These are phyloP conservation scores for Aquilaria sinensis DNA, from an alignment of 345 rosid genomes.

Conservation along the genomic window DNA sequence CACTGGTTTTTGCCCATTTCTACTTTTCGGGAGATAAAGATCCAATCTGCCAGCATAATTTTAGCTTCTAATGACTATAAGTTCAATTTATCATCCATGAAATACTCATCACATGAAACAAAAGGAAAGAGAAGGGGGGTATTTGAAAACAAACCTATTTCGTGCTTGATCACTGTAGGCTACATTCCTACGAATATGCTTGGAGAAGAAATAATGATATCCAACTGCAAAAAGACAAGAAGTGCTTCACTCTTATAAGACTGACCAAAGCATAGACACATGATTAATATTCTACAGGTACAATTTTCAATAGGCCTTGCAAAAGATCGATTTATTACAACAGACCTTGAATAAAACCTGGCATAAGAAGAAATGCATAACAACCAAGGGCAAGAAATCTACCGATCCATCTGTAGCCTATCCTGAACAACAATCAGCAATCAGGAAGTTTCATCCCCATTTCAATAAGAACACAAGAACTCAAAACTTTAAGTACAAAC, in stretches of 20 bases:
- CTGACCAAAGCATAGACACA: too few relatives aligned
- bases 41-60: conserved; percentile 58
- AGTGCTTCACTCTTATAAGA: not conserved
- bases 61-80: conserved; percentile 7
- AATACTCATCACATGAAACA: not conserved
- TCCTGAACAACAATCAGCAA: conserved; percentile 62
- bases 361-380: conserved; percentile 75
- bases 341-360: conserved; percentile 94
- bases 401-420: conserved; percentile 91
- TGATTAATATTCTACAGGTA: too few relatives aligned
- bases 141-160: conserved; percentile 54
- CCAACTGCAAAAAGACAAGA: conserved; percentile 63
- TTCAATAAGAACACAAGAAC: too few relatives aligned
- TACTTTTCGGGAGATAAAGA: conserved; percentile 75
- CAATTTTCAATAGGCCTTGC: too few relatives aligned
- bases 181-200: conserved; percentile 63
- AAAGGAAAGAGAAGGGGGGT: not conserved
- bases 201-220: conserved; percentile 83
- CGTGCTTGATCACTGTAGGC: conserved; percentile 94
- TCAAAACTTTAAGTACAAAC: too few relatives aligned
- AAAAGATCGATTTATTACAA: not conserved
- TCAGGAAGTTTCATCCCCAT: conserved; percentile 22
- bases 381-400: conserved; percentile 91
- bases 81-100: not conserved
- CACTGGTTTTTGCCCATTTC: conserved; percentile 73